Evolutionary conservation across 169 alveolate genomes (phyloP).

Genomic region (Cyclospora cayetanensis): DNA sequence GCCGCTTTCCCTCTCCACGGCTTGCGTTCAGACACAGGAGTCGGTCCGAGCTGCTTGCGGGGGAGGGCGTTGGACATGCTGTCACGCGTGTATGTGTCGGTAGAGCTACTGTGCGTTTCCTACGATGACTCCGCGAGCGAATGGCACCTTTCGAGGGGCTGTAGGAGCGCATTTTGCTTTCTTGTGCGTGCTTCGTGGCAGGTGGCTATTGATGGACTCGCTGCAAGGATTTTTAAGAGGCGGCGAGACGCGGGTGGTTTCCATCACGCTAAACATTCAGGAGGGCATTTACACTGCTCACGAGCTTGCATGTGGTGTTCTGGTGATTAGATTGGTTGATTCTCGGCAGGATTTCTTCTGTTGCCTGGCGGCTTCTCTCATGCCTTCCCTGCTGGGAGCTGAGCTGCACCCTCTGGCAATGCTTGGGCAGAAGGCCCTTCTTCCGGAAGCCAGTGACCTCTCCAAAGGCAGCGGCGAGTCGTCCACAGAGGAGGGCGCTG

Average conservation of each 20-base stretch:
- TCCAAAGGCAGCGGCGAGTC: not conserved
- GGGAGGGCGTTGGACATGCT: not conserved
- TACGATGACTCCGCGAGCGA: too few species aligned
- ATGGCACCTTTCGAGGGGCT: too few species aligned
- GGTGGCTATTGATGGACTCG: constrained; percentile 56
- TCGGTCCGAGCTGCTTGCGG: too few species aligned
- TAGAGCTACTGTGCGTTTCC: too few species aligned
- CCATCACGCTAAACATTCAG: constrained; percentile 55
- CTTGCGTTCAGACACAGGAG: too few species aligned
- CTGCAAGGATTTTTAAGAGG: constrained; percentile 53
- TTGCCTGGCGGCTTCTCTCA: constrained; percentile 56
- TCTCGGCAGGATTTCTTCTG: constrained; percentile 63
- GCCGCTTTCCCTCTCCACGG: too few species aligned
- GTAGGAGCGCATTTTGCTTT: too few species aligned
- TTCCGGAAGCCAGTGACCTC: not conserved
- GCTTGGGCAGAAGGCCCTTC: not conserved
- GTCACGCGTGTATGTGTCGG: too few species aligned
- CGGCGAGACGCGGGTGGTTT: constrained; percentile 47
- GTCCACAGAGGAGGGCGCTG: not conserved
- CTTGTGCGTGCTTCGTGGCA: not conserved
- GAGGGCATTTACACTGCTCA: constrained; percentile 39
- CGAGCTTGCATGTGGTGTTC: constrained; percentile 46
- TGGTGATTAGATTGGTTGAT: constrained; percentile 61
- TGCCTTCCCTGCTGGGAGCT: constrained; percentile 66
- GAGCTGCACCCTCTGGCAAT: constrained; percentile 60